Evolutionary conservation across 2,329 filamentous ascomycete species (phyloP).

Genomic region (Microascus cirrosus): DNA sequence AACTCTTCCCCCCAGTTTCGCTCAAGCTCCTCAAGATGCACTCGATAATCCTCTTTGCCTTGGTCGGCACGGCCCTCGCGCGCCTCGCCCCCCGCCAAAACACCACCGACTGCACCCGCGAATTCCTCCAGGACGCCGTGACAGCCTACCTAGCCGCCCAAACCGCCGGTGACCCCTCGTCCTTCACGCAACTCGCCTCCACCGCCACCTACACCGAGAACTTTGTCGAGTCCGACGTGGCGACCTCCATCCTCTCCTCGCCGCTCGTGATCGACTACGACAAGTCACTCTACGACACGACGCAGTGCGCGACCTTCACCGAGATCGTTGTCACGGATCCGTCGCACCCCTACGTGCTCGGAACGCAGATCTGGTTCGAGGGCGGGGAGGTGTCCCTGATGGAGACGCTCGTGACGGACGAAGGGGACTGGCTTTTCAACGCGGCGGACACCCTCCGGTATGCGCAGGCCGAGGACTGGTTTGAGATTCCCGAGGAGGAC

Average conservation of each 20-base stretch:
- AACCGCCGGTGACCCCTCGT: constrained; percentile 9
- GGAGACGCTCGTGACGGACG: constrained; percentile 20
- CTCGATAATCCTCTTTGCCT: neutral
- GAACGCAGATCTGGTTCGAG: constrained; percentile 20
- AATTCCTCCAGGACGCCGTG: constrained; percentile 3
- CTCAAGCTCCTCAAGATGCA: neutral
- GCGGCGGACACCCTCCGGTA: constrained; percentile 21
- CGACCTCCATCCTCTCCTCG: constrained; percentile 18
- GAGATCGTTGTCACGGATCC: constrained; percentile 17
- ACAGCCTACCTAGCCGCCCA: constrained; percentile 12
- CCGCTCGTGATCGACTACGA: constrained; percentile 21
- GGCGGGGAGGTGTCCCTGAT: constrained; percentile 9
- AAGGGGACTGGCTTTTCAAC: constrained; percentile 26
- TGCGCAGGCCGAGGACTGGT: constrained; percentile 21
- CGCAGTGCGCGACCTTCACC: constrained; percentile 23
- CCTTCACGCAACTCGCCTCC: constrained; percentile 5
- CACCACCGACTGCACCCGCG: constrained; percentile 1
- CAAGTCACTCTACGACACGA: constrained; percentile 23
- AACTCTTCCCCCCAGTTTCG: neutral
- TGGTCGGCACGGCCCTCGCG: neutral
- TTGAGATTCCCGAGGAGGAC: constrained; percentile 17
- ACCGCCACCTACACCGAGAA: constrained; percentile 18
- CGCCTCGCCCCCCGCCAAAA: neutral
- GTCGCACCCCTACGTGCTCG: constrained; percentile 23
- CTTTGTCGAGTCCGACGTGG: constrained; percentile 17